Conservation (phyloP, 768 basidiomycete genomes). For the Cytidiella melzeri region DNA sequence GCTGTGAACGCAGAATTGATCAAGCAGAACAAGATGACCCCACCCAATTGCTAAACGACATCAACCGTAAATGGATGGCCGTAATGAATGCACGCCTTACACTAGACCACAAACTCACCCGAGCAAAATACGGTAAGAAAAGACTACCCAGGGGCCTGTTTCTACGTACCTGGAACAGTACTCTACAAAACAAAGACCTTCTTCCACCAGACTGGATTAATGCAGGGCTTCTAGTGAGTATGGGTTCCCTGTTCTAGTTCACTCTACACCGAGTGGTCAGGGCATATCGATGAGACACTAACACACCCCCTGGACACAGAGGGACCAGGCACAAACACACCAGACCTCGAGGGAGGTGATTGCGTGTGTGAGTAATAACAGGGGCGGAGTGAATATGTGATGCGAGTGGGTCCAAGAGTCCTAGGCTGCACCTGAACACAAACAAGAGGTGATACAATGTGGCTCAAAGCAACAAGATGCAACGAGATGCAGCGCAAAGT, state of each 20-base stretch:
- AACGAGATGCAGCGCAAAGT: too few relatives aligned
- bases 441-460: too few relatives aligned
- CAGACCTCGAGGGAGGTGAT: too few relatives aligned
- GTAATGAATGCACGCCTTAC: conserved; percentile 1
- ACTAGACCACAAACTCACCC: background rate
- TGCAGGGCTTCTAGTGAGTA: conserved; percentile 5
- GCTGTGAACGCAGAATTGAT: conserved; percentile 9
- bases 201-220: conserved; percentile 1
- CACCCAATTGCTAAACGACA: background rate
- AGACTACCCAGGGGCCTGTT: background rate
- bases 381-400: too few relatives aligned
- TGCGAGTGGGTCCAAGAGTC: too few relatives aligned
- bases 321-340: too few relatives aligned
- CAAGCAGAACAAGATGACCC: background rate
- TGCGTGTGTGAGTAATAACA: too few relatives aligned
- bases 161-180: background rate
- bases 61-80: background rate
- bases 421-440: too few relatives aligned
- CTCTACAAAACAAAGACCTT: background rate
- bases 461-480: too few relatives aligned
- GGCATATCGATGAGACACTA: too few relatives aligned
- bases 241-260: background rate
- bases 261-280: too few relatives aligned
- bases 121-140: background rate
- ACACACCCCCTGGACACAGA: too few relatives aligned